A percentile compares a stretch with the other conserved stretches of the same genome.
Conservation (phyloP, 768 basidiomycete genomes). For the Hygrophorus pudorinus region DNA sequence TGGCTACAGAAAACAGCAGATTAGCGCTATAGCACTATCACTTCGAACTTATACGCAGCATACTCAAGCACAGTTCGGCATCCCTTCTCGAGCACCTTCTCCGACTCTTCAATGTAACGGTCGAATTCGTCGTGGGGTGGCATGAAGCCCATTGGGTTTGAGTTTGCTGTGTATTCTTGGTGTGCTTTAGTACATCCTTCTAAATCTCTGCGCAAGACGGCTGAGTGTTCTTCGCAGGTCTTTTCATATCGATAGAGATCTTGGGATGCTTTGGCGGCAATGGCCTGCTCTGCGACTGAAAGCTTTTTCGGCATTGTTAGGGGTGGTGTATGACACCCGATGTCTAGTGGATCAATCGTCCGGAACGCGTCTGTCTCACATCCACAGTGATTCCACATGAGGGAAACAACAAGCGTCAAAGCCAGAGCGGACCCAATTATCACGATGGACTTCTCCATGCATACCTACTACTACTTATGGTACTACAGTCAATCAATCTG, state of each 20-base stretch:
- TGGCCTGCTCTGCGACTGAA: not conserved
- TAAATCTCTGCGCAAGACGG: conserved; percentile 1
- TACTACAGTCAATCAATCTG: too few species aligned
- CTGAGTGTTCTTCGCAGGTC: conserved; percentile 2
- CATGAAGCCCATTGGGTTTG: conserved; percentile 1
- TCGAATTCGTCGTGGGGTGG: conserved; percentile 1
- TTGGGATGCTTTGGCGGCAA: conserved; percentile 1
- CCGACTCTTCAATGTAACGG: conserved; percentile 2
- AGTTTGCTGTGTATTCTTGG: too few species aligned
- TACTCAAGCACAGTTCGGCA: conserved; percentile 2
- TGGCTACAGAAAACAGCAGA: conserved; percentile 4
- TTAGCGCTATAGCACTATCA: not conserved
- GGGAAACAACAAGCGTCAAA: too few species aligned
- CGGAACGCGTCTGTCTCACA: too few species aligned
- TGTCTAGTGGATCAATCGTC: too few species aligned
- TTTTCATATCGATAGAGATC: conserved; percentile 4
- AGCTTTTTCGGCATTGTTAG: not conserved
- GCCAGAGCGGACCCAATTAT: too few species aligned
- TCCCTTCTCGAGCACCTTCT: conserved; percentile 4
- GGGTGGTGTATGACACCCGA: too few species aligned
- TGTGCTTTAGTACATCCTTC: conserved; percentile 1
- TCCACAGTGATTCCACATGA: too few species aligned
- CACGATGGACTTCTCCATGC: too few species aligned
- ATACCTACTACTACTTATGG: too few species aligned
- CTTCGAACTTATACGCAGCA: not conserved